Evolutionary conservation across 352 stramenopile species (phyloP), one percentile per base, ranked within the genome.

Genomic region (Pythium brassicae): DNA sequence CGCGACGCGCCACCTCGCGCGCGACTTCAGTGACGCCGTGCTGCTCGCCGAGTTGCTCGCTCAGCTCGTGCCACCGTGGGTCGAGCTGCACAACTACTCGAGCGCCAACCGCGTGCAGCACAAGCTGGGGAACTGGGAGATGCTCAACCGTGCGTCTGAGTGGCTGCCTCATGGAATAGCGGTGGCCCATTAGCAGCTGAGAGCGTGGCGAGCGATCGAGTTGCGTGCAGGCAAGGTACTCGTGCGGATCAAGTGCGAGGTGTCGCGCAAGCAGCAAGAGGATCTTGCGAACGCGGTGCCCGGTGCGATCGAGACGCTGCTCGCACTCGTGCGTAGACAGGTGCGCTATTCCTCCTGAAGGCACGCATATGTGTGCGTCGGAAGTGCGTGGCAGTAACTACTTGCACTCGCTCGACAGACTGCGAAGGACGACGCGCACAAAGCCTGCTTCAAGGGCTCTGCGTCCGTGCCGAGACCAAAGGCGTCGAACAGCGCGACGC

Each of bases 1-100:
- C 23, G 27, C 56, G 4, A 62, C 64, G 51, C 72, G 68, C 45
- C 65, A 77, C 47, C 63, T 55, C 40, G 58, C 72, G 40, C 54
- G 72, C 11, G 74, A 83, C 64, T 85, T 85, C 42, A 81, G 72
- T 53, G 74, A 85, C 55, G 69, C 72, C 40, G 72, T 82, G 32
- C 53, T 85, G 20, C 46, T 85, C 34, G 74, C 74, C 10, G 72
- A 85, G 52, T 58, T 82, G 54, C 56, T 85, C 11, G 67, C 72
- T 17, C 74, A 85, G 50, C 45, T 76, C 39, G 59, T 72, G n/a
- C 74, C 74, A 9, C 56, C 69, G 1, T 80, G 68, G 65, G 68
- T 80, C 17, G 64, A 82, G 23, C 59, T 73, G 19, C 69, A 85
- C 39, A 82, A 82, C 55, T 82, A 82, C 39, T 62, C 70, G 1